phyloP scores from a whole-genome alignment of 2,329 filamentous ascomycete genomes.

The Sphaerulina populicola region DNA sequence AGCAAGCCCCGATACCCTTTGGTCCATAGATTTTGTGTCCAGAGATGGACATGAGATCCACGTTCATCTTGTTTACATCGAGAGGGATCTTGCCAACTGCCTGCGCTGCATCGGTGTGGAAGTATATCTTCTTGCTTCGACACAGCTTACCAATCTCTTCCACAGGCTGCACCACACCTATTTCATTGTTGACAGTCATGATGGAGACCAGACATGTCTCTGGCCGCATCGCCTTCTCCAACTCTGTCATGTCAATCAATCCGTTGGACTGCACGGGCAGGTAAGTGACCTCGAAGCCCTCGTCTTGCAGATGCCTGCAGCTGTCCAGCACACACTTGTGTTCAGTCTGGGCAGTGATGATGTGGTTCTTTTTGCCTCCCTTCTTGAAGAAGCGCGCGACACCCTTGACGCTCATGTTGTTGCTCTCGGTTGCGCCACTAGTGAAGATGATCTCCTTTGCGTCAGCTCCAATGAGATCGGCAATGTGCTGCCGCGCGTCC shows the following conservation, averaged over 20 bases:
- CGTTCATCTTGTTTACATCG: conserved; percentile 95
- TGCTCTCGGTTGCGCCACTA: conserved; percentile 94
- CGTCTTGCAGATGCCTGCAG: conserved; percentile 91
- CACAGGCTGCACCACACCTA: conserved; percentile 95
- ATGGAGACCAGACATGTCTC: conserved; percentile 90
- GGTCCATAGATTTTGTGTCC: conserved; percentile 98
- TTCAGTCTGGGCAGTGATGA: conserved; percentile 94
- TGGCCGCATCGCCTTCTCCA: conserved; percentile 81
- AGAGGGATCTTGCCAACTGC: conserved; percentile 97
- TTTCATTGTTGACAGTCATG: conserved; percentile 99
- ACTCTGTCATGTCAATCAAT: conserved; percentile 71
- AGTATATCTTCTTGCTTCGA: conserved; percentile 86
- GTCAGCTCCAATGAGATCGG: conserved; percentile 82
- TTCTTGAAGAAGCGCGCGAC: conserved; percentile 92
- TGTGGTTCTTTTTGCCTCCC: conserved; percentile 93
- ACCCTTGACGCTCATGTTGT: conserved; percentile 99
- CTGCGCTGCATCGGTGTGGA: conserved; percentile 94
- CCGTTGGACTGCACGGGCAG: conserved; percentile 81
- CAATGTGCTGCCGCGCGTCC: conserved; percentile 73
- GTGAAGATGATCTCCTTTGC: conserved; percentile 99
- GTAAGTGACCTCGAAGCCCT: conserved; percentile 95
- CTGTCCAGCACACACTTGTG: conserved; percentile 99
- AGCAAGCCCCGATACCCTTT: conserved; percentile 94
- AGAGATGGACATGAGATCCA: conserved; percentile 97
- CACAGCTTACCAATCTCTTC: conserved; percentile 90